Percentiles rank a stretch among this genome's conserved stretches.
These are phyloP conservation scores for Guyanaporus albipodus DNA, from an alignment of 768 basidiomycete species.

Conservation along the genomic window DNA sequence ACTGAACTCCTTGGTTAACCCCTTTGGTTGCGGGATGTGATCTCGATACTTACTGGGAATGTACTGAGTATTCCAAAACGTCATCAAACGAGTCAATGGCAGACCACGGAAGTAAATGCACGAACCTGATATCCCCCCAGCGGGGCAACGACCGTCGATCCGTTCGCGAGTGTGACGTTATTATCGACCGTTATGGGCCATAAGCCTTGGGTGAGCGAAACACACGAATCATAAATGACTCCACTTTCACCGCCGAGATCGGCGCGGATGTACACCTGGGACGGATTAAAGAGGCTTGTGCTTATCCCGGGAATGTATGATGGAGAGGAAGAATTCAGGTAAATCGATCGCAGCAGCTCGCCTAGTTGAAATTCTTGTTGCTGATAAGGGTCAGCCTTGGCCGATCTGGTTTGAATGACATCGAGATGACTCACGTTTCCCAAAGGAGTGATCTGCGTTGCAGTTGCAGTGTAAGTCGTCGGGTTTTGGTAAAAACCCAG, in stretches of 20 bases:
- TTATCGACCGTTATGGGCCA: constrained; percentile 49
- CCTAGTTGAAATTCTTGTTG: constrained; percentile 59
- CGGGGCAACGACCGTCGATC: constrained; percentile 54
- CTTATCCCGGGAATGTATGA: constrained; percentile 45
- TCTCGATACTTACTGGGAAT: constrained; percentile 36
- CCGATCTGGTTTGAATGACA: neutral
- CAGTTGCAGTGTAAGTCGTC: constrained; percentile 49
- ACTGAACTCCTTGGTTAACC: constrained; percentile 35
- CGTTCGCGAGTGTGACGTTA: constrained; percentile 61
- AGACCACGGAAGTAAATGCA: constrained; percentile 1
- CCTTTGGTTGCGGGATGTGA: neutral
- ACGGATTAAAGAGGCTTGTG: constrained; percentile 32
- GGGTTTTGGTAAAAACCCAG: constrained; percentile 65
- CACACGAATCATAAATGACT: constrained; percentile 63
- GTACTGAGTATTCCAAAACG: constrained; percentile 24
- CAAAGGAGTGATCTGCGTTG: constrained; percentile 62
- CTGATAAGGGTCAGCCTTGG: constrained; percentile 28
- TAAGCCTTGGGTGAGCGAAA: constrained; percentile 66
- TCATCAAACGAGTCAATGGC: constrained; percentile 4
- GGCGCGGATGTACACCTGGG: constrained; percentile 49
- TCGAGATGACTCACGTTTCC: constrained; percentile 47
- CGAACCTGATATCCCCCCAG: constrained; percentile 61
- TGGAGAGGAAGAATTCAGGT: constrained; percentile 51
- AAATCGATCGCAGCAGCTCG: constrained; percentile 44
- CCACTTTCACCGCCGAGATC: constrained; percentile 68